Percentiles rank a stretch among this genome's conserved stretches.
Conservation (phyloP, 352 stramenopile genomes). For the Pelagophyceae sp. region DNA sequence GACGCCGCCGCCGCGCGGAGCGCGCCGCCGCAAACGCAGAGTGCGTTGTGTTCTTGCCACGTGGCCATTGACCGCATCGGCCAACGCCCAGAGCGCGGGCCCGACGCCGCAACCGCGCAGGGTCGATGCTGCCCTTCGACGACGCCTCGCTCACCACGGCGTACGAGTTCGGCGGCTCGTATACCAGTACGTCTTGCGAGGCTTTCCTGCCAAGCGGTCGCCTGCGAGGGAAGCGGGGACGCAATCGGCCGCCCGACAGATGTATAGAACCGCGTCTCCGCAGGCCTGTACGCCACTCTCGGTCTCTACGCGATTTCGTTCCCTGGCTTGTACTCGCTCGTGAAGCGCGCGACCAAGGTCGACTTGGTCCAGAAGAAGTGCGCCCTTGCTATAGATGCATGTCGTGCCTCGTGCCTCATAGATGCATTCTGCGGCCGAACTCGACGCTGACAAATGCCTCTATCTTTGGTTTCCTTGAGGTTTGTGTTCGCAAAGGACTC, state of each 20-base stretch:
- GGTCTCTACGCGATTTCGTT: slow-evolving; percentile 48
- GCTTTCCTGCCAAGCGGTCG: neutral
- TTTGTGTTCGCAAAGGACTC: neutral
- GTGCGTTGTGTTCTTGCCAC: neutral
- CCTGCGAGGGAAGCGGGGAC: too few relatives aligned
- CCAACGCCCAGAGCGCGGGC: too few relatives aligned
- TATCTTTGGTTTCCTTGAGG: too few relatives aligned
- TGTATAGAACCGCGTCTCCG: too few relatives aligned
- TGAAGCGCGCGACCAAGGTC: slow-evolving; percentile 49
- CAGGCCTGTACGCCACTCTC: slow-evolving; percentile 50
- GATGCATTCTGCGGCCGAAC: too few relatives aligned
- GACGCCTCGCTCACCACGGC: neutral
- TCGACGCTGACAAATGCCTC: too few relatives aligned
- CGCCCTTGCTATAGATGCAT: neutral
- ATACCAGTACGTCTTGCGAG: neutral
- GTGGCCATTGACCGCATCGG: too few relatives aligned
- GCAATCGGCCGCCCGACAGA: too few relatives aligned
- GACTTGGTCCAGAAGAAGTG: slow-evolving; percentile 35
- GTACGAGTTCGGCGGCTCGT: neutral
- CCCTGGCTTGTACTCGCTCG: slow-evolving; percentile 50
- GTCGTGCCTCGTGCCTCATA: too few relatives aligned
- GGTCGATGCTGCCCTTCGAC: too few relatives aligned
- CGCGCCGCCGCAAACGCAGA: neutral
- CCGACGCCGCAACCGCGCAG: too few relatives aligned
- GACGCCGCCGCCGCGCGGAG: too few relatives aligned